phyloP scores from a whole-genome alignment of 2,329 filamentous ascomycete species.

The Trichoderma lentiforme region DNA sequence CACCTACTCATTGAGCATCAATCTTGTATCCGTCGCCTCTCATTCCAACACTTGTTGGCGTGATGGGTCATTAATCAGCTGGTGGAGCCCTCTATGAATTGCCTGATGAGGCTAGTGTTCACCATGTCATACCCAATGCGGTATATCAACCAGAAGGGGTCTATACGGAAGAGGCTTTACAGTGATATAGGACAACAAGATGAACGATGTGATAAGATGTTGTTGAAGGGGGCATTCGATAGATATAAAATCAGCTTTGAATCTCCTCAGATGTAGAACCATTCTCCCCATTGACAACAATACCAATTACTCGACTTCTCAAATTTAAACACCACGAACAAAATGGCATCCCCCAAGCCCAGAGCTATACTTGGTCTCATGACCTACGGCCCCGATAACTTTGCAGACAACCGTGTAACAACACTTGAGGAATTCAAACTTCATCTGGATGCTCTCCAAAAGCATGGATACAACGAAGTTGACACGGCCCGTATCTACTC shows the following conservation, averaged over 20 bases:
- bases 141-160: background rate
- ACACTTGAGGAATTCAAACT: constrained; percentile 1
- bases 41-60: background rate
- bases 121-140: background rate
- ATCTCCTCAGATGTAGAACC: background rate
- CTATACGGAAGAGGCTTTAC: background rate
- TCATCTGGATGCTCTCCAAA: background rate
- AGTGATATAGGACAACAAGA: background rate
- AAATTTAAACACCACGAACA: background rate
- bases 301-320: background rate
- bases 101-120: background rate
- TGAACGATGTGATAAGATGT: background rate
- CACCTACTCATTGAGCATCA: background rate
- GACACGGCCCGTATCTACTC: constrained; percentile 16
- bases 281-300: background rate
- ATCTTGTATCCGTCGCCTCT: background rate
- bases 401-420: constrained; percentile 9
- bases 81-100: background rate
- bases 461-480: constrained; percentile 6
- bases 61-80: background rate
- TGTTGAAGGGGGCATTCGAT: background rate
- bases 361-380: constrained; percentile 16
- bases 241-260: background rate
- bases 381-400: constrained; percentile 5
- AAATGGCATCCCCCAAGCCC: constrained; percentile 9